A percentile compares a stretch with the other conserved stretches of the same genome.
phyloP scores from a whole-genome alignment of 768 basidiomycete species.

The Trametes villosa region DNA sequence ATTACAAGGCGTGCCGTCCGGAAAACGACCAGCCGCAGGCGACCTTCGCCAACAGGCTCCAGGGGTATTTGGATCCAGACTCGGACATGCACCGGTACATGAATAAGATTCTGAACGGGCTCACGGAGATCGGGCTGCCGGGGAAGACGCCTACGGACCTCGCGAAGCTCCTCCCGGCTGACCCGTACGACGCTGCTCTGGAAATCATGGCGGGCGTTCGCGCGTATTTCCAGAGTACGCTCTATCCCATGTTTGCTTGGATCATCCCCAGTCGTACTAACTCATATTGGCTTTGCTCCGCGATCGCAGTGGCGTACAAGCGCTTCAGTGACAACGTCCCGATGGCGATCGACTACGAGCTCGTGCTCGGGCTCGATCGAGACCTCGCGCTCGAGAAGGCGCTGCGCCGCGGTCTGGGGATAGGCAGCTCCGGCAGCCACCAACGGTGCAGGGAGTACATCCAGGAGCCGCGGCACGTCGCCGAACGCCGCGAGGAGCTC shows the following conservation, averaged over 20 bases:
- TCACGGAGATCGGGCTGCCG: conserved; percentile 38
- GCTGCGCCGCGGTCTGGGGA: conserved; percentile 52
- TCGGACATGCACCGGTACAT: conserved; percentile 31
- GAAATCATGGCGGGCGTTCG: conserved; percentile 73
- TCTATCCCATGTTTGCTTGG: not conserved
- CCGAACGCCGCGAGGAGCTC: conserved; percentile 51
- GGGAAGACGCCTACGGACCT: conserved; percentile 48
- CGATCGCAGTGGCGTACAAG: conserved; percentile 49
- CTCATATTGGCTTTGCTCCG: not conserved
- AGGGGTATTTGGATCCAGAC: not conserved
- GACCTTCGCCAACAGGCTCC: conserved; percentile 4
- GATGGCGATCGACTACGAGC: conserved; percentile 50
- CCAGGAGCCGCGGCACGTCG: conserved; percentile 51
- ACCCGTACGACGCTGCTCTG: conserved; percentile 59
- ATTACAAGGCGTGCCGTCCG: conserved; percentile 30
- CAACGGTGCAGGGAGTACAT: conserved; percentile 55
- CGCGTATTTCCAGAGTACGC: conserved; percentile 74
- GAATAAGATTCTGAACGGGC: conserved; percentile 38
- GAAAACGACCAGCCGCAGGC: conserved; percentile 13
- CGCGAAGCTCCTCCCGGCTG: conserved; percentile 51
- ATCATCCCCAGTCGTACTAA: not conserved
- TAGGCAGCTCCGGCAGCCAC: conserved; percentile 52
- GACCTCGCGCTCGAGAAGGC: conserved; percentile 49
- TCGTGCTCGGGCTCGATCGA: conserved; percentile 55
- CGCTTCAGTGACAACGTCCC: conserved; percentile 50